Evolutionary conservation across 2,329 filamentous ascomycete genomes (phyloP).

Genomic region (Penicillium occitanis): DNA sequence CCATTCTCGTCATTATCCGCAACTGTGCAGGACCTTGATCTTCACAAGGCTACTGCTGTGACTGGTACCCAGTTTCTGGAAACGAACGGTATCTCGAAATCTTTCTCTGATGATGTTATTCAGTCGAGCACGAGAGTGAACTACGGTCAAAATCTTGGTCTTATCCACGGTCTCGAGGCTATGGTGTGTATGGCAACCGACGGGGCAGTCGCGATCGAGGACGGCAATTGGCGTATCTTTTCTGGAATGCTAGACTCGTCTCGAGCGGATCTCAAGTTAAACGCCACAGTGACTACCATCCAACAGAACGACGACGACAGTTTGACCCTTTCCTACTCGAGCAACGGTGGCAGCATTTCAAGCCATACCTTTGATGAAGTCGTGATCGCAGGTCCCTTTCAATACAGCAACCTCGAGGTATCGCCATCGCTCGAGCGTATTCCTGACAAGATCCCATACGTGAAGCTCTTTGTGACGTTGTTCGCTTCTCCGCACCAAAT

Average conservation of each 20-base stretch:
- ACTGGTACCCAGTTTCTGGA: constrained; percentile 73
- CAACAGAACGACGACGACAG: constrained; percentile 39
- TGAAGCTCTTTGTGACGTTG: constrained; percentile 82
- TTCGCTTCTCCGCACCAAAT: constrained; percentile 76
- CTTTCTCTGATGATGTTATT: constrained; percentile 77
- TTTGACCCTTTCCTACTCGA: constrained; percentile 47
- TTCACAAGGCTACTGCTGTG: constrained; percentile 64
- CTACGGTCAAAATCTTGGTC: constrained; percentile 83
- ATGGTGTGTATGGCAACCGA: constrained; percentile 92
- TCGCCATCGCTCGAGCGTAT: constrained; percentile 43
- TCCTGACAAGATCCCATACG: constrained; percentile 82
- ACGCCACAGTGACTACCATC: constrained; percentile 67
- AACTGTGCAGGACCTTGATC: constrained; percentile 64
- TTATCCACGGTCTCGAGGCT: constrained; percentile 84
- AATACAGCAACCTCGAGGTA: constrained; percentile 70
- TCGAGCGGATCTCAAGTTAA: constrained; percentile 60
- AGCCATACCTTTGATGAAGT: constrained; percentile 67
- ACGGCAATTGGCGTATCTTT: constrained; percentile 96
- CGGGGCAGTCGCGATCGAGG: constrained; percentile 73
- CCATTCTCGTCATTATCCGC: constrained; percentile 77
- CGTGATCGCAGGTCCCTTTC: constrained; percentile 78
- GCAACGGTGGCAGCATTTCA: constrained; percentile 25
- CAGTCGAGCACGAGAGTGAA: constrained; percentile 92
- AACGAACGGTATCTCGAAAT: constrained; percentile 63
- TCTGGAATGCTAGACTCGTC: constrained; percentile 71